These are phyloP conservation scores for Candida caryicola DNA, from an alignment of 805 yeast species.

Conservation along the genomic window DNA sequence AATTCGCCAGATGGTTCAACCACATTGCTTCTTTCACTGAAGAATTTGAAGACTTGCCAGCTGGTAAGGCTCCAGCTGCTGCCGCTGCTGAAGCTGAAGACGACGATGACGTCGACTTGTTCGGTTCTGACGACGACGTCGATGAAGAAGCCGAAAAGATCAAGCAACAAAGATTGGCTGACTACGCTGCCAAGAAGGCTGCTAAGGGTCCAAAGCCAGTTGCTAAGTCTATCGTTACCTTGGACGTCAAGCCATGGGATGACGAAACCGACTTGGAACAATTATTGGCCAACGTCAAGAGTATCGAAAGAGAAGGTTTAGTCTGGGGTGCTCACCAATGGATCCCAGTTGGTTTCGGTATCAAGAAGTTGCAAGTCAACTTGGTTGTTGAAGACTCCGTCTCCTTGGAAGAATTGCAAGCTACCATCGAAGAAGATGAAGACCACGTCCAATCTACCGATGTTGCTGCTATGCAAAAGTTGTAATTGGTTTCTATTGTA, in stretches of 20 bases:
- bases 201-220: slow-evolving; percentile 97
- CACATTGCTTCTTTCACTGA: slow-evolving; percentile 92
- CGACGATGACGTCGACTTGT: slow-evolving; percentile 89
- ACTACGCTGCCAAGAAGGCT: slow-evolving; percentile 96
- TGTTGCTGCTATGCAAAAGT: slow-evolving; percentile 96
- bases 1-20: slow-evolving; percentile 97
- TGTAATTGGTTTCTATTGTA: slow-evolving; percentile 50
- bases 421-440: slow-evolving; percentile 81
- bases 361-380: slow-evolving; percentile 98
- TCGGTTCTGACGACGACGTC: slow-evolving; percentile 91
- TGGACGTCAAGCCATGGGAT: slow-evolving; percentile 99
- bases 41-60: slow-evolving; percentile 80
- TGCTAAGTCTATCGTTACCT: slow-evolving; percentile 94
- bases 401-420: slow-evolving; percentile 86
- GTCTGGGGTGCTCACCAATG: slow-evolving; percentile 97
- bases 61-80: slow-evolving; percentile 63
- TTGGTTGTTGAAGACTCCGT: slow-evolving; percentile 97
- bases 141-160: slow-evolving; percentile 97
- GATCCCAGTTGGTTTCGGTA: slow-evolving; percentile 98
- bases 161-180: slow-evolving; percentile 97
- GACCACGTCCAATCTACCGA: slow-evolving; percentile 99
- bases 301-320: slow-evolving; percentile 87
- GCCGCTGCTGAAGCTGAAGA: slow-evolving; percentile 55
- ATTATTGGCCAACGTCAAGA: slow-evolving; percentile 82
- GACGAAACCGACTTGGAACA: slow-evolving; percentile 96